phyloP scores from a whole-genome alignment of 495 filamentous ascomycete species.

The Glutinoglossum americanum region DNA sequence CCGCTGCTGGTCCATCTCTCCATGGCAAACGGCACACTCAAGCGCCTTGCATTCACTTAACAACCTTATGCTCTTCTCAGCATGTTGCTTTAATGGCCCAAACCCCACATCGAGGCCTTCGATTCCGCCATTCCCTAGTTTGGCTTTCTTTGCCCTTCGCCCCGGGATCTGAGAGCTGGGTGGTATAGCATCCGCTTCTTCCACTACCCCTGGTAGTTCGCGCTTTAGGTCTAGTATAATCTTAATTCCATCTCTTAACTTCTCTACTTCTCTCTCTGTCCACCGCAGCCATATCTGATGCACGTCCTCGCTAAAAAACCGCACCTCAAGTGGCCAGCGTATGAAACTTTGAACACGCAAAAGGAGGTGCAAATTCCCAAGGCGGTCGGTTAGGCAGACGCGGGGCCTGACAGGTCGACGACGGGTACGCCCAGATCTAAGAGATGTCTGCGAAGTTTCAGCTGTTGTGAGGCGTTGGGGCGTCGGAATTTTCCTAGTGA shows the following conservation, averaged over 20 bases:
- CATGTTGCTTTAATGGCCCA: slow-evolving; percentile 35
- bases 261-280: slow-evolving; percentile 25
- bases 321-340: slow-evolving; percentile 59
- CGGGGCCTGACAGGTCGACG: slow-evolving; percentile 26
- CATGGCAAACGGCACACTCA: slow-evolving; percentile 41
- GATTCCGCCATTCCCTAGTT: slow-evolving; percentile 20
- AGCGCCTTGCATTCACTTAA: slow-evolving; percentile 36
- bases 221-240: slow-evolving; percentile 32
- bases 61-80: slow-evolving; percentile 47
- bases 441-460: slow-evolving; percentile 6
- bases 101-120: slow-evolving; percentile 46
- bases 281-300: slow-evolving; percentile 42
- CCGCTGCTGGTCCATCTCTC: slow-evolving; percentile 22
- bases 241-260: slow-evolving; percentile 26
- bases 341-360: slow-evolving; percentile 56
- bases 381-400: slow-evolving; percentile 33
- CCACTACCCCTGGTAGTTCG: background rate
- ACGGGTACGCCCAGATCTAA: slow-evolving; percentile 9
- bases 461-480: background rate
- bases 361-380: slow-evolving; percentile 60
- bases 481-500: slow-evolving; percentile 46
- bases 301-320: slow-evolving; percentile 58
- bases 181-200: background rate
- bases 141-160: background rate
- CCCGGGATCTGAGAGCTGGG: background rate